Evolutionary conservation across 306 rosid genomes (phyloP).

Genomic region (Castanopsis chinensis): DNA sequence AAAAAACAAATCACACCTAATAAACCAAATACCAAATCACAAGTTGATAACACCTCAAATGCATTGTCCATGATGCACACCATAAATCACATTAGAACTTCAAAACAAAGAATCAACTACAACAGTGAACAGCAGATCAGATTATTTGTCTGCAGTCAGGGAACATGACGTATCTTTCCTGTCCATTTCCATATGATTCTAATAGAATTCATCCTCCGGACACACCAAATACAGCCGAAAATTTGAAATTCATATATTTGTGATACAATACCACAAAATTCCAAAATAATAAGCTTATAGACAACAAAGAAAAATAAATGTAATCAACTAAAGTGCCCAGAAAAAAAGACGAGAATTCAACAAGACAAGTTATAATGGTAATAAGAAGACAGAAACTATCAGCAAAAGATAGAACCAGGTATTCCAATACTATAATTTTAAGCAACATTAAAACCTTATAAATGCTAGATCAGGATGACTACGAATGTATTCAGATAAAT

Average conservation of each 20-base stretch:
- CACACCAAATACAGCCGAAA: not conserved
- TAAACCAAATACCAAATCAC: constrained; percentile 13
- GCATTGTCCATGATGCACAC: constrained; percentile 21
- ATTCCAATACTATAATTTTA: not conserved
- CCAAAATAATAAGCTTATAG: not conserved
- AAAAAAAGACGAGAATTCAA: constrained; percentile 9
- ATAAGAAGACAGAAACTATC: not conserved
- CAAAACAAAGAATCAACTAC: constrained; percentile 5
- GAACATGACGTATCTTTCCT: constrained; percentile 9
- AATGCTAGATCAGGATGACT: constrained; percentile 37
- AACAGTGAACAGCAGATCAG: constrained; percentile 10
- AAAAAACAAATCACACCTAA: not conserved
- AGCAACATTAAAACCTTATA: constrained; percentile 40
- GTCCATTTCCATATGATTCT: not conserved
- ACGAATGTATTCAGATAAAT: constrained; percentile 39
- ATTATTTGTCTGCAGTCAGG: not conserved
- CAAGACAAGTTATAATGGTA: not conserved
- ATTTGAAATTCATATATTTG: not conserved
- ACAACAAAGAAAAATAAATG: not conserved
- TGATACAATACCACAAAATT: not conserved
- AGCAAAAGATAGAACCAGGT: not conserved
- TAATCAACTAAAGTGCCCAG: not conserved
- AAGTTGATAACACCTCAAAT: constrained; percentile 6
- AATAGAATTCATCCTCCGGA: not conserved
- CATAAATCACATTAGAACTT: constrained; percentile 2